Evolutionary conservation across 108 stramenopile genomes (phyloP).

Genomic region (Cyclotella distinguenda): DNA sequence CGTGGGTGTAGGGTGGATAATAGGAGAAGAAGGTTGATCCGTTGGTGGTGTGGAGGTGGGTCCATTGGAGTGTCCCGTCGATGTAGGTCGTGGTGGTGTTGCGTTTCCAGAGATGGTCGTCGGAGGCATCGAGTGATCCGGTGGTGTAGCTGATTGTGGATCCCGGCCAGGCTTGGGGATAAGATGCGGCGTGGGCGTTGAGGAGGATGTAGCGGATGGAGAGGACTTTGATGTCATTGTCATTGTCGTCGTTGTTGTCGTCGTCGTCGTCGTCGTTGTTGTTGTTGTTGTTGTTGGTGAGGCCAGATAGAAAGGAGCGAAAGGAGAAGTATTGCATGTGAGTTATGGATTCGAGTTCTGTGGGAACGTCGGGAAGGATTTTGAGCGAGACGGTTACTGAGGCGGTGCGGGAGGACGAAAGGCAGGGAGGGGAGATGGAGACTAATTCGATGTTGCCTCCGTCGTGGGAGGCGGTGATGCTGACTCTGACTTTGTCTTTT

Average conservation of each 20-base stretch:
- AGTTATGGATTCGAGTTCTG: conserved; percentile 63
- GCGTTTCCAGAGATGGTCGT: conserved; percentile 62
- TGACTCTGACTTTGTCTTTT: not conserved
- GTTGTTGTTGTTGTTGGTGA: too few relatives aligned
- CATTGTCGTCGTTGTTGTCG: conserved; percentile 6
- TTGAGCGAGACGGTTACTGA: conserved; percentile 23
- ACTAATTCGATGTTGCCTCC: conserved; percentile 75
- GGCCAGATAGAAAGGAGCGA: conserved; percentile 40
- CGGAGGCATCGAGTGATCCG: conserved; percentile 30
- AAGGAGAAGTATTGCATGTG: conserved; percentile 82
- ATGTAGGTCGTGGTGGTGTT: conserved; percentile 58
- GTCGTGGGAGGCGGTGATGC: conserved; percentile 76
- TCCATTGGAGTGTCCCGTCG: conserved; percentile 68
- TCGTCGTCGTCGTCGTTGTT: too few relatives aligned
- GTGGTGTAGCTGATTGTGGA: conserved; percentile 63
- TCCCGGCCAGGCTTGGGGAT: conserved; percentile 71
- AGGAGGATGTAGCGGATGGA: conserved; percentile 61
- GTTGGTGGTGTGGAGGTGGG: conserved; percentile 53
- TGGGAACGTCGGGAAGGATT: conserved; percentile 63
- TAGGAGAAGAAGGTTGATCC: conserved; percentile 67
- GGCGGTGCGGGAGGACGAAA: conserved; percentile 45
- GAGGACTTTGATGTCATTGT: conserved; percentile 29
- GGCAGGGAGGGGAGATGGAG: conserved; percentile 12
- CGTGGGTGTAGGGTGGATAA: conserved; percentile 76
- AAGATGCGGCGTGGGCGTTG: conserved; percentile 64